Evolutionary conservation across 495 filamentous ascomycete genomes (phyloP).

Genomic region (Aspergillus haitiensis): DNA sequence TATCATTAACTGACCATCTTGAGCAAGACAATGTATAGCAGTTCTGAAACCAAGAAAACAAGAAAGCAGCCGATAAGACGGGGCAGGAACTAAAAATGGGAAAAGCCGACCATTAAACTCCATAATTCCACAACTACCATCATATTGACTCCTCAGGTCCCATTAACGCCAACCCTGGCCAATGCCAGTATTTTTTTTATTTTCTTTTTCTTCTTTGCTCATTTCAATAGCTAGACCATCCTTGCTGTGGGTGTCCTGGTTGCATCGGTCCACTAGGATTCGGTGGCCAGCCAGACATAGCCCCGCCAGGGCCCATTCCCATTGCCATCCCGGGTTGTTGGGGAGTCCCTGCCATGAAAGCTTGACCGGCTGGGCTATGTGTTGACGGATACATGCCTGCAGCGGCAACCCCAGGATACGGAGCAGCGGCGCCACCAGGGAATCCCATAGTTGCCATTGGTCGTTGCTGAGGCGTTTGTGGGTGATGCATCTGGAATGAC

Average conservation of each 20-base stretch:
- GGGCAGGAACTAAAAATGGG: conserved; percentile 21
- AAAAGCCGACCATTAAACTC: conserved; percentile 16
- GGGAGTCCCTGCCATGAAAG: conserved; percentile 42
- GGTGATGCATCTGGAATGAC: conserved; percentile 51
- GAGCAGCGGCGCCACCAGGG: conserved; percentile 37
- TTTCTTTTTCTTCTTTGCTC: conserved; percentile 8
- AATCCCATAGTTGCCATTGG: conserved; percentile 49
- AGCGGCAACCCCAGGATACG: conserved; percentile 40
- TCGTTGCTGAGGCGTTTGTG: conserved; percentile 60
- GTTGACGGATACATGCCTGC: conserved; percentile 46
- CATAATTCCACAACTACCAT: conserved; percentile 9
- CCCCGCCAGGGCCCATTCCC: conserved; percentile 39
- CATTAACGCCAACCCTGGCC: conserved; percentile 33
- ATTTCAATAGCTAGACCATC: conserved; percentile 46
- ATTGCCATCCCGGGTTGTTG: conserved; percentile 44
- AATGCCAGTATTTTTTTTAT: conserved; percentile 28
- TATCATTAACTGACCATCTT: conserved; percentile 38
- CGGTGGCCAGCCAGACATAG: conserved; percentile 45
- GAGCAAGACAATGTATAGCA: conserved; percentile 27
- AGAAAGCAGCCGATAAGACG: conserved; percentile 26
- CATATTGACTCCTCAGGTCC: conserved; percentile 14
- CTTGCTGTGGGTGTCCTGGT: conserved; percentile 45
- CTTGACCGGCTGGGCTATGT: conserved; percentile 41
- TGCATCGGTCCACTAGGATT: conserved; percentile 41
- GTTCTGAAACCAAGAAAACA: conserved; percentile 31